phyloP scores from a whole-genome alignment of 805 yeast genomes.

The Groenewaldozyma salmanticensis region DNA sequence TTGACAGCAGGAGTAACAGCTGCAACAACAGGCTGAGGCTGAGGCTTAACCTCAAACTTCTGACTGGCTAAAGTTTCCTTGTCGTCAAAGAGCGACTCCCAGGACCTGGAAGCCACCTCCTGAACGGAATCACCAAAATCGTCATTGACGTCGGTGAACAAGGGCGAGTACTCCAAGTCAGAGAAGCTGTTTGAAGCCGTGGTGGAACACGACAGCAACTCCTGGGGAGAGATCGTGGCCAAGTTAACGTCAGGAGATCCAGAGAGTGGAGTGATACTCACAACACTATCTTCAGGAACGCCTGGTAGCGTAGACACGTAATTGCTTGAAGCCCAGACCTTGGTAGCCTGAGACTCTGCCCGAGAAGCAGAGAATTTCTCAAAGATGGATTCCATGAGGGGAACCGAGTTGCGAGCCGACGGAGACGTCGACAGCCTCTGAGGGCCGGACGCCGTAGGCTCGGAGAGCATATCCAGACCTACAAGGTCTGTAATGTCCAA shows the following conservation, averaged over 20 bases:
- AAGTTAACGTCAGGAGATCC: slow-evolving; percentile 8
- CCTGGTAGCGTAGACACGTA: neutral
- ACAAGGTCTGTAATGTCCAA: no score
- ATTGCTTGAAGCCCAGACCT: slow-evolving; percentile 19
- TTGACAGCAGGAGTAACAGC: neutral
- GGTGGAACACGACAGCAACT: slow-evolving; percentile 10
- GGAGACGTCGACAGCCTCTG: no score
- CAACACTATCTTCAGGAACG: neutral
- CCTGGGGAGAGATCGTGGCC: slow-evolving; percentile 18
- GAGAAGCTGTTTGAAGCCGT: slow-evolving; percentile 7
- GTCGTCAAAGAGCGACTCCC: slow-evolving; percentile 1
- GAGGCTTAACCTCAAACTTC: neutral
- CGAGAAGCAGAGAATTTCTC: slow-evolving; percentile 26
- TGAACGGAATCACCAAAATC: slow-evolving; percentile 7
- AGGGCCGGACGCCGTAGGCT: no score
- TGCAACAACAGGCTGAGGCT: neutral
- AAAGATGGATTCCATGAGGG: slow-evolving; percentile 21
- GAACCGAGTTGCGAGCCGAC: neutral
- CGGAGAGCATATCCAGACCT: no score
- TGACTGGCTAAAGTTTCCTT: no score
- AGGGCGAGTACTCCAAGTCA: slow-evolving; percentile 24
- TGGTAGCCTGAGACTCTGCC: slow-evolving; percentile 18
- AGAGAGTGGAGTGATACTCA: slow-evolving; percentile 5
- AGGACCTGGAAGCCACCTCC: neutral
- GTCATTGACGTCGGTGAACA: slow-evolving; percentile 23